Evolutionary conservation across 2,329 filamentous ascomycete species (phyloP).

Genomic region (Penicillium sp.): DNA sequence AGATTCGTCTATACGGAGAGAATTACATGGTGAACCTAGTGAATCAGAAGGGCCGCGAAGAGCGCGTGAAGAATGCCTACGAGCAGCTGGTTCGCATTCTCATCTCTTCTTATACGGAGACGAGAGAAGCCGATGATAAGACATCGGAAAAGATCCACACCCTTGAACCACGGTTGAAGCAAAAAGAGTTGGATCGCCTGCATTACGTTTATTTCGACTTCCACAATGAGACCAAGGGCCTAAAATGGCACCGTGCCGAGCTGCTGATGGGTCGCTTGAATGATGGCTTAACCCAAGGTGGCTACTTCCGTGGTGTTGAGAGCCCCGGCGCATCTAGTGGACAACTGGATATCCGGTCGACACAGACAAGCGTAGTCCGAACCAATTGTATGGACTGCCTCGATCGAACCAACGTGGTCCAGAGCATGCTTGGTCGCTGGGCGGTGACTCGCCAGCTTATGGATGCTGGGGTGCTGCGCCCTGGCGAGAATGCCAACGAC

Average conservation of each 20-base stretch:
- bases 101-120: conserved; percentile 71
- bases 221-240: conserved; percentile 94
- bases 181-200: conserved; percentile 76
- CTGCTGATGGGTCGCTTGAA: conserved; percentile 82
- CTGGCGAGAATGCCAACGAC: conserved; percentile 78
- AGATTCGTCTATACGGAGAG: conserved; percentile 91
- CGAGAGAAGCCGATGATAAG: conserved; percentile 66
- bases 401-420: conserved; percentile 95
- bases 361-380: conserved; percentile 88
- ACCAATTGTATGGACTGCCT: conserved; percentile 99
- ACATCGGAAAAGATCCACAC: conserved; percentile 82
- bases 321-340: conserved; percentile 74
- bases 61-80: conserved; percentile 88
- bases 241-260: conserved; percentile 90
- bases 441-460: conserved; percentile 86
- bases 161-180: conserved; percentile 68
- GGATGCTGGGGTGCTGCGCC: conserved; percentile 78
- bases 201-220: conserved; percentile 99
- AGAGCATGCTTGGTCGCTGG: conserved; percentile 93
- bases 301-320: conserved; percentile 92
- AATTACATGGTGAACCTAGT: conserved; percentile 98
- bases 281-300: conserved; percentile 75
- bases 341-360: conserved; percentile 76
- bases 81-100: conserved; percentile 85
- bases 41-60: conserved; percentile 92